Base-by-base conservation (phyloP, 2,329 filamentous ascomycete genomes). In the Bipolaris bicolor region DNA sequence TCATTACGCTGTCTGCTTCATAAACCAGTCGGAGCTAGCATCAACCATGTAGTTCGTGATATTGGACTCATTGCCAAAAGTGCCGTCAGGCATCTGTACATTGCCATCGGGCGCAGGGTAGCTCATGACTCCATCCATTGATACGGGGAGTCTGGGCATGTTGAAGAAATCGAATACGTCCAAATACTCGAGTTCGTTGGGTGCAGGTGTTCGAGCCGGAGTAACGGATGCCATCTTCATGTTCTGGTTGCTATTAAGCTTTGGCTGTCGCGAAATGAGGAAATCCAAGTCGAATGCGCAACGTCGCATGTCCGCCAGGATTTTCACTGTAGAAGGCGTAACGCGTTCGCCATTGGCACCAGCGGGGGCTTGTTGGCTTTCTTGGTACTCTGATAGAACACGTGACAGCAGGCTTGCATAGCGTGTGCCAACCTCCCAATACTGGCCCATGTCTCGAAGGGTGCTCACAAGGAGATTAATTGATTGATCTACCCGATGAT, bases 111-210 rank as follows among this genome's bases (percentile, higher is more conserved):
- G 63, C 1, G 69, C 64, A n/a, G 69, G 64, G 51, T 73, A 74
- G 7, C 62, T 69, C 47, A 69, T 66, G 5, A 65, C 52, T 2
- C 67, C 68, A 48, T 75, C 71, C 58, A 74, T 70, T 1, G 71
- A 73, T 0, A 79, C 76, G 0, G 84, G 84, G 22, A 97, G 79
- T 16, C 92, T 82, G 1, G 93, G 93, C 54, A 96, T 87, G 72
- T 97, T 97, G 82, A 97, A 97, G 72, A 96, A 97, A 67, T 95
- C 91, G 73, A 97, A 97, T 0, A 97, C 90, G 67, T 97, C 92
- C 2, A 97, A 81, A 72, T 96, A 96, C 73, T 96, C 93, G 3
- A 97, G 81, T 70, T 96, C 92, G 65, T 95, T 91, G 1, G 90
- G 85, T 9, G 87, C 90, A 0, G 91, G 90, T 29, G 88, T 90